Base-by-base conservation (phyloP, 768 basidiomycete species). In the Chalciporus pseudorubinellus region DNA sequence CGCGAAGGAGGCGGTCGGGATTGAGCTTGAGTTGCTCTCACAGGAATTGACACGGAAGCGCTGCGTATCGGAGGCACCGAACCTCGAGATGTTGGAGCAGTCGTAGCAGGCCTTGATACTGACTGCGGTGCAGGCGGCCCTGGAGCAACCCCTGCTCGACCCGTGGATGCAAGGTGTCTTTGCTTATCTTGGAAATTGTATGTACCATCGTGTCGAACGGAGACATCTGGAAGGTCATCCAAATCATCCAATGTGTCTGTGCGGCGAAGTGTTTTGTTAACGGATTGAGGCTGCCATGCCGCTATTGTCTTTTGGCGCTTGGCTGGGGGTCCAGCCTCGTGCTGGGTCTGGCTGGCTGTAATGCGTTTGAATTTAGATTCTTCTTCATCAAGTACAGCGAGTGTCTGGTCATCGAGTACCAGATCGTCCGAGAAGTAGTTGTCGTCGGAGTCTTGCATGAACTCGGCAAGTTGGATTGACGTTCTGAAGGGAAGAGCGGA, bases 371-470 rank as follows among this genome's bases (percentile, higher is more conserved):
- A 72, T 45, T 69, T 70, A 48, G 61, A 66, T 59, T 89, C 87
- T 49, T 77, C 77, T 48, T 76, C 72, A 57, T 87, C 85, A 18
- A 89, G 74, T 24, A 76, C 69, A 10, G 85, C 84, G 44, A 87
- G 66, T 0, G 81, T 75, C 53, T 78, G 72, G 46, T 80, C 84
- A 61, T 89, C 85, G 38, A 89, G 68, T 39, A 80, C 73, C 54
- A 86, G 72, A 48, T 84, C 84, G 64, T 85, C 85, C 57, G 75
- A 72, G 65, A 77, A 75, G 63, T 83, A 83, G 62, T 84, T 78
- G 66, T 87, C 87, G 67, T 88, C 88, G 26, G 78, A 82, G 69
- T 79, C 79, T 59, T 78, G 71, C 83, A 86, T 87, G 51, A 50
- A 54, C 3, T 36, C 34, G 34, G 34, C 4, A 36, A 7, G 4